Evolutionary conservation across 2,329 filamentous ascomycete genomes (phyloP), one percentile per base, ranked within the genome.

Genomic region (Fonsecaea pedrosoi): DNA sequence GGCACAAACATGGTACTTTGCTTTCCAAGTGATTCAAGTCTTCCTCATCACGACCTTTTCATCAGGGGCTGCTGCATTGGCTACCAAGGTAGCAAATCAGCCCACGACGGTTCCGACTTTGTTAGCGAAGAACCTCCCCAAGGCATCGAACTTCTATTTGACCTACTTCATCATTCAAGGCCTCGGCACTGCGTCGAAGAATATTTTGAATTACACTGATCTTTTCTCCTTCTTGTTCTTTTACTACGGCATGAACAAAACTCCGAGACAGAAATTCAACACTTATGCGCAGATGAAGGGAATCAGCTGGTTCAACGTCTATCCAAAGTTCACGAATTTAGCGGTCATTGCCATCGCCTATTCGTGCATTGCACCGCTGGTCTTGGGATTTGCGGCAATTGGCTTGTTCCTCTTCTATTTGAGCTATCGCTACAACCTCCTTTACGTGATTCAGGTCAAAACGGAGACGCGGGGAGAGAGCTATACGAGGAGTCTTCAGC

Each of bases 141-240:
- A 89, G 69, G 90, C 94, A 0, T 94, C 92, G 64, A 98, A 96
- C 78, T 96, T 97, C 75, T 99, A 97, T 78, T 89, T 98, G 10
- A 93, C 90, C 0, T 99, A 97, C 81, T 97, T 98, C 73, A 86
- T 98, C 18, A 88, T 99, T 0, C 94, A 98, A 77, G 95, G 94
- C 30, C 77, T 98, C 54, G 90, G 69, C 25, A 73, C 63, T 4
- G 68, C 86, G 90, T 73, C 85, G 94, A 67, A 69, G 21, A 67
- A 69, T 34, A 57, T 73, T 15, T 45, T 73, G 60, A 72, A 70
- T 25, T 71, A 67, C 42, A 67, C 61, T 10, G 70, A 71, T 40
- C 60, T 89, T 1, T 88, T 94, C 68, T 90, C 92, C 3, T 73
- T 67, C 53, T 42, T 72, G 38, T 70, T 71, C 65, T 72, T 61